Base-by-base conservation (phyloP, 768 basidiomycete species). In the Lactarius indigo region DNA sequence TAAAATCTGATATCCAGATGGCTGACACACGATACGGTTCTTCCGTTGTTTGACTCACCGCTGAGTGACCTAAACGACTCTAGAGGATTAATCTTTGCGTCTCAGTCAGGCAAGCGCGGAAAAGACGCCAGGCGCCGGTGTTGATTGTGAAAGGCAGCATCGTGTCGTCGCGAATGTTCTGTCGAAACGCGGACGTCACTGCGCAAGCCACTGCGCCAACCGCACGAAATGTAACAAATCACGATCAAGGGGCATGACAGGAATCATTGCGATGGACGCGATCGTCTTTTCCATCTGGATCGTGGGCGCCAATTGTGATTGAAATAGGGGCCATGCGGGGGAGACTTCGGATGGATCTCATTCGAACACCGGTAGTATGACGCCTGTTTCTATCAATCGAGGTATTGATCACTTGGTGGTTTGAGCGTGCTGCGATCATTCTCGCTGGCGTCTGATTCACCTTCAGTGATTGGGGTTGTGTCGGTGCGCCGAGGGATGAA, bases 131-230 rank as follows among this genome's bases (percentile, higher is more conserved):
- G 41, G 31, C 30, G 39, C 54, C 33, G 13, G 9, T 50, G 47
- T 61, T 7, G n/a, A 23, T 61, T 44, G 30, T 47, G 28, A 61
- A 54, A n/a, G 61, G 50, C 8, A 26, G 28, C 31, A 8, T 28
- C 28, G 28, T 10, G 31, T 30, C 54, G 10, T n/a, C 33, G 55
- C 30, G 28, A 55, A 20, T 31, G 26, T 20, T 50, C 33, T 65
- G 52, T 56, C 35, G 33, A 61, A 56, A 57, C 42, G 41, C 39
- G 59, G 44, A n/a, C 23, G 59, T 37, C 54, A 35, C 39, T 33
- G 2, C 42, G 47, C 37, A n/a, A 18, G 59, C 30, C 54, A 35
- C 39, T 33, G 2, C 42, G 47, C 37, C 64, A 18, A 31, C 50
- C 10, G 8, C 50, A 52, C n/a, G 9, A n/a, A 33, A 47, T 47